Evolutionary conservation across 148 eudicot species (phyloP), one percentile per base, ranked within the genome.

Genomic region (Fagopyrum homotropicum): DNA sequence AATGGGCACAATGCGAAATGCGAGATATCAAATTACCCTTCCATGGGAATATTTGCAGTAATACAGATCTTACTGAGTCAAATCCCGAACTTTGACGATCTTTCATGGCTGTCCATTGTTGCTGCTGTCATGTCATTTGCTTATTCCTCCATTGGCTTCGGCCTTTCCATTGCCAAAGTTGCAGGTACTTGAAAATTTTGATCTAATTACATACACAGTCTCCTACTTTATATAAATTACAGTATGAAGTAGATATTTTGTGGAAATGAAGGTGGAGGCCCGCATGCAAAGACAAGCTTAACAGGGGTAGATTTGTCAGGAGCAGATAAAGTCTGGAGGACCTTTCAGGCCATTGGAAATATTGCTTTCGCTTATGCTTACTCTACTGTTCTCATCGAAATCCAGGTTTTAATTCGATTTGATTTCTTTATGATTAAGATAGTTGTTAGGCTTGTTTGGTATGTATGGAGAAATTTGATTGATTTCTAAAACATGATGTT

Each of bases 51-150:
- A 63, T 95, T 88, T 48, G 98, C 84, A 12, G 76, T 79, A 30
- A 79, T 92, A 44, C 97, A 95, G 79, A 82, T 95, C 1, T 4
- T 95, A 46, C 78, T 95, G 29, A 92, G 98, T 76, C 98, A 95
- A 83, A 95, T 95, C 48, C 96, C 93, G 0, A 84, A 95, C 77
- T 95, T 95, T 75, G 85, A 83, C 73, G 81, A 95, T 84, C 89
- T 95, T 40, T 89, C 93, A 7, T 95, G 97, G 98, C 93, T 95
- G 11, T 95, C 98, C 3, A 88, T 95, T 4, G 70, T 95, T 1
- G 97, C 98, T 0, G 91, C 98, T 3, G 73, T 90, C 35, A 95
- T 95, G 98, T 95, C 98, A 9, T 95, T 95, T 49, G 88, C 92
- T 47, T 95, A 95, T 75, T 81, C 98, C 69, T 82, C 89, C 16